These are phyloP conservation scores for Penicillium glabrum DNA, from an alignment of 2,329 filamentous ascomycete species.

Conservation along the genomic window DNA sequence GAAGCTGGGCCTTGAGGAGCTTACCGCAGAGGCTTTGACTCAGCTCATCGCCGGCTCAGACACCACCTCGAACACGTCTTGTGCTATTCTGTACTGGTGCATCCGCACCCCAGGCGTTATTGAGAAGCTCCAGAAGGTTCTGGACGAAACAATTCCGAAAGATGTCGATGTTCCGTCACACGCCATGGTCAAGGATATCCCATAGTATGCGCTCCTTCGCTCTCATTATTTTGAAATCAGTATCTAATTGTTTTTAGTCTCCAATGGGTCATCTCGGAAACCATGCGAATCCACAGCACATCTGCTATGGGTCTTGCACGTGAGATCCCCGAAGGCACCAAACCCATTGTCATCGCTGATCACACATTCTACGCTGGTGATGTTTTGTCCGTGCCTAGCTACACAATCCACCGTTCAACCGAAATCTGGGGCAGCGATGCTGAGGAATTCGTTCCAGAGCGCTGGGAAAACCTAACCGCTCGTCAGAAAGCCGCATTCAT, in stretches of 20 bases:
- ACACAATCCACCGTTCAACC: slow-evolving; percentile 75
- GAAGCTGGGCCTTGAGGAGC: slow-evolving; percentile 71
- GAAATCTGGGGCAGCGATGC: slow-evolving; percentile 73
- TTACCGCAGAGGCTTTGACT: slow-evolving; percentile 85
- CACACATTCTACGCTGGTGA: slow-evolving; percentile 73
- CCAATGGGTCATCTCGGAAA: slow-evolving; percentile 74
- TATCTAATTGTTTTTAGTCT: slow-evolving; percentile 39
- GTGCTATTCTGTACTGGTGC: slow-evolving; percentile 77
- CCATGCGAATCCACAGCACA: slow-evolving; percentile 81
- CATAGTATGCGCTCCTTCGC: neutral
- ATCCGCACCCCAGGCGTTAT: slow-evolving; percentile 69
- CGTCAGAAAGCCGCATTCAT: slow-evolving; percentile 73
- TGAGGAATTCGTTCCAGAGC: slow-evolving; percentile 70
- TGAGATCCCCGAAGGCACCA: slow-evolving; percentile 62
- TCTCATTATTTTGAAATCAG: too few species aligned
- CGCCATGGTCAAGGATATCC: slow-evolving; percentile 69
- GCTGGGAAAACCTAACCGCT: slow-evolving; percentile 66
- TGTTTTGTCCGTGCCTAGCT: slow-evolving; percentile 75
- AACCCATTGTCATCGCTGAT: slow-evolving; percentile 65
- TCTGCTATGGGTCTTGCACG: slow-evolving; percentile 83
- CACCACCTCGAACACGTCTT: slow-evolving; percentile 70
- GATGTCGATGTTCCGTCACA: slow-evolving; percentile 66
- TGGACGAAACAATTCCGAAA: slow-evolving; percentile 68
- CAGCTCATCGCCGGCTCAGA: slow-evolving; percentile 77
- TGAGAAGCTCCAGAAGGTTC: slow-evolving; percentile 68